Evolutionary conservation across 352 stramenopile species (phyloP).

Genomic region (Phytophthora chlamydospora): DNA sequence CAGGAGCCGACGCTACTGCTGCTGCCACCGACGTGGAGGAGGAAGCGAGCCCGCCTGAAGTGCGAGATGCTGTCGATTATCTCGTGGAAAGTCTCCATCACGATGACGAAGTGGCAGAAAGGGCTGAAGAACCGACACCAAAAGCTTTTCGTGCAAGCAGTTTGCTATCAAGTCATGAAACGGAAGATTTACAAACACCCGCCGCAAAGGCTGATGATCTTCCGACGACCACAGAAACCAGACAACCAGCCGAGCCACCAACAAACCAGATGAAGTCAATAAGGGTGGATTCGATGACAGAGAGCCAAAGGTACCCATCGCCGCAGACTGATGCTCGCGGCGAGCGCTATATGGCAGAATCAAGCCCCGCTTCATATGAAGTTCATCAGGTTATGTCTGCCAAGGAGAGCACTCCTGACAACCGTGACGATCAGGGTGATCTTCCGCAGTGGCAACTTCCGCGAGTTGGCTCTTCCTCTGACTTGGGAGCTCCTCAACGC

Average conservation of each 20-base stretch:
- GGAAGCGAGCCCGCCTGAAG: neutral
- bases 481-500: constrained; percentile 4
- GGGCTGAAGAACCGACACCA: neutral
- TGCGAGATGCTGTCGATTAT: constrained; percentile 7
- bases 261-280: constrained; percentile 10
- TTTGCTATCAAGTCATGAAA: neutral
- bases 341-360: neutral
- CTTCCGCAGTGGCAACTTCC: constrained; percentile 3
- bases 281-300: neutral
- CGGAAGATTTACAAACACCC: neutral
- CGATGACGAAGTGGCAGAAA: constrained; percentile 1
- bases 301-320: neutral
- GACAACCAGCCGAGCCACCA: neutral
- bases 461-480: constrained; percentile 14
- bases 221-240: neutral
- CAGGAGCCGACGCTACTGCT: constrained; percentile 1
- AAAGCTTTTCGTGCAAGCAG: neutral
- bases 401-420: neutral
- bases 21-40: neutral
- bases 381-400: neutral
- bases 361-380: neutral
- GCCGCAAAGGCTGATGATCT: neutral
- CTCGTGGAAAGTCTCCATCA: constrained; percentile 9
- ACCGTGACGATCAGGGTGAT: neutral
- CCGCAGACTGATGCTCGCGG: constrained; percentile 3